Conservation (phyloP, 2,329 filamentous ascomycete genomes). For the Gaeumannomyces tritici region DNA sequence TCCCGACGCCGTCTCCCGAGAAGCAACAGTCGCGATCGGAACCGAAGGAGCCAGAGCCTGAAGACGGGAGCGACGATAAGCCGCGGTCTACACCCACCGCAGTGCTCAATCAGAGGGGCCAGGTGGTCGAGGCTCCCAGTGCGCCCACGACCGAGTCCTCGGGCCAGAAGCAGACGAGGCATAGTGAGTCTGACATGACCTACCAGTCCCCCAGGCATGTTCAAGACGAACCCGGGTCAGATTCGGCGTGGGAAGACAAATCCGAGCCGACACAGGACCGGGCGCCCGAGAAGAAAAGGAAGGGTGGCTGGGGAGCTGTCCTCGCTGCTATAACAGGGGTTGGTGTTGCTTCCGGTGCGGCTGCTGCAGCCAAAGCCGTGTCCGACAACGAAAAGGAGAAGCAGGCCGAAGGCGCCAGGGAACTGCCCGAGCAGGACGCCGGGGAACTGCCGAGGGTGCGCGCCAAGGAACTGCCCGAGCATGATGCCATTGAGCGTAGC, state of each 20-base stretch:
- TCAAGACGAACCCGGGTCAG: neutral
- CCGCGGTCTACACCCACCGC: slow-evolving; percentile 11
- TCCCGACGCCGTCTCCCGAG: slow-evolving; percentile 37
- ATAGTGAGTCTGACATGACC: slow-evolving; percentile 52
- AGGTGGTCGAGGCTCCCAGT: slow-evolving; percentile 27
- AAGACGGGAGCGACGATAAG: slow-evolving; percentile 2
- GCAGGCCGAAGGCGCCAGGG: slow-evolving; percentile 1
- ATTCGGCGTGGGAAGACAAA: no score
- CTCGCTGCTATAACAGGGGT: slow-evolving; percentile 13
- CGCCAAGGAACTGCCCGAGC: neutral
- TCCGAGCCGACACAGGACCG: slow-evolving; percentile 13
- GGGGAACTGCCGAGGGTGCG: no score
- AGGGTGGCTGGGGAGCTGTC: slow-evolving; percentile 40
- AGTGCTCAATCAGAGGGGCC: slow-evolving; percentile 22
- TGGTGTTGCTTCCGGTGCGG: neutral
- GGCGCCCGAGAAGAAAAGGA: slow-evolving; percentile 20
- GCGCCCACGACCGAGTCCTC: slow-evolving; percentile 49
- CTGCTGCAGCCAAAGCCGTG: neutral
- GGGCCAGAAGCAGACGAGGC: slow-evolving; percentile 56
- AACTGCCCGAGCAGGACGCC: neutral
- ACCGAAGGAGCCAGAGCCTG: slow-evolving; percentile 8
- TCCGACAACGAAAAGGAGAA: slow-evolving; percentile 3
- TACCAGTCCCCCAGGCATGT: slow-evolving; percentile 17
- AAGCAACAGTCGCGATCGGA: slow-evolving; percentile 20
- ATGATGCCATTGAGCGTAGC: neutral